These are phyloP conservation scores for Dimocarpus longan DNA, from an alignment of 345 rosid genomes.

Conservation along the genomic window DNA sequence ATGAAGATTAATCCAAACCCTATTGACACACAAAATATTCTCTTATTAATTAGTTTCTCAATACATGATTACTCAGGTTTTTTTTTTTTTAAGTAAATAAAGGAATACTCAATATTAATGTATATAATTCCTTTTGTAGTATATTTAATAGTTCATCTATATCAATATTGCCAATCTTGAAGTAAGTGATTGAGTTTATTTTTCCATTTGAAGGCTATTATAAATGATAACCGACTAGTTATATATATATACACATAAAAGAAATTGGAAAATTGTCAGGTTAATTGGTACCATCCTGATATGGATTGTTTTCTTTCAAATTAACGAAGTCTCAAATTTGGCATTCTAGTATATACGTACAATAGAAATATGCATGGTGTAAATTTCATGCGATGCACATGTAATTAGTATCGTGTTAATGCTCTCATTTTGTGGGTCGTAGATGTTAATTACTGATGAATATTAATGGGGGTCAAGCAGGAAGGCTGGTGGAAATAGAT, in stretches of 20 bases:
- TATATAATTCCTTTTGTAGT: no score
- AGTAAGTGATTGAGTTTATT: no score
- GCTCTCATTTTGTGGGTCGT: not conserved
- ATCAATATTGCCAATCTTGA: no score
- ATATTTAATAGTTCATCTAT: no score
- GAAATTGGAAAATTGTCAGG: not conserved
- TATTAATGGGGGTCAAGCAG: conserved; percentile 24
- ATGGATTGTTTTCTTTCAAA: no score
- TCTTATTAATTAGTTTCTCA: not conserved
- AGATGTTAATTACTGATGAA: conserved; percentile 2
- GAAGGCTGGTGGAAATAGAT: conserved; percentile 44
- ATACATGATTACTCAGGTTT: no score
- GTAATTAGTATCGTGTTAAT: not conserved
- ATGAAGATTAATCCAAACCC: not conserved
- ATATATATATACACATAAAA: no score
- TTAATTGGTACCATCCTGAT: not conserved
- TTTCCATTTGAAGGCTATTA: no score
- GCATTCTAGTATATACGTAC: not conserved
- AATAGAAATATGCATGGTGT: no score
- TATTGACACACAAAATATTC: not conserved
- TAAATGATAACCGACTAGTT: no score
- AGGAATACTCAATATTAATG: not conserved
- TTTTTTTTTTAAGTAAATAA: no score
- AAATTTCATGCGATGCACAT: no score
- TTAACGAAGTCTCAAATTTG: not conserved